Percentiles rank a stretch among this genome's conserved stretches.
phyloP scores from a whole-genome alignment of 169 alveolate genomes.

The Plasmodium relictum region DNA sequence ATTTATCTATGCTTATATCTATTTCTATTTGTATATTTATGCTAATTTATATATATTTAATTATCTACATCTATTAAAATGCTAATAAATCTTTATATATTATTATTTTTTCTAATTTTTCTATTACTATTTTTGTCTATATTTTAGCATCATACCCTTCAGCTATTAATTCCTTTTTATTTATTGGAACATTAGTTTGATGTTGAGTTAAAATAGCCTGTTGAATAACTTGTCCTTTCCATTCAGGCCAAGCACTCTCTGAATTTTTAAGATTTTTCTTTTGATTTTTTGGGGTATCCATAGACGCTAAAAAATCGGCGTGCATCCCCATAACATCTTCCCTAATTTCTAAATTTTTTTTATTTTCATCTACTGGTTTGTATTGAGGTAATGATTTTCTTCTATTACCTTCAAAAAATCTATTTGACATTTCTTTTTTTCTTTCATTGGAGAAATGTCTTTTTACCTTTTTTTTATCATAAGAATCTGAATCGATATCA shows the following conservation, averaged over 20 bases:
- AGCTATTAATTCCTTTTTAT: slow-evolving; percentile 91
- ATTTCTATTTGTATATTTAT: no score
- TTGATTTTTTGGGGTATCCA: slow-evolving; percentile 81
- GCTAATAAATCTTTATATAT: neutral
- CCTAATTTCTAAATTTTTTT: slow-evolving; percentile 82
- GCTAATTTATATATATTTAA: no score
- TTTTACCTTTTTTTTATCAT: slow-evolving; percentile 31
- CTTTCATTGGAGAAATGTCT: slow-evolving; percentile 76
- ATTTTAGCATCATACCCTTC: slow-evolving; percentile 93
- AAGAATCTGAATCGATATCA: slow-evolving; percentile 78
- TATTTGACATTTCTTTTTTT: slow-evolving; percentile 70
- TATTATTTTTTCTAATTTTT: neutral
- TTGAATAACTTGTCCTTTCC: slow-evolving; percentile 95
- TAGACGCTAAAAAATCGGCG: slow-evolving; percentile 88
- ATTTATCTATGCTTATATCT: no score
- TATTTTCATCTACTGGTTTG: slow-evolving; percentile 87
- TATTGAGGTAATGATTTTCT: slow-evolving; percentile 85
- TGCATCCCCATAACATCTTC: slow-evolving; percentile 90
- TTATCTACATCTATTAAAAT: no score
- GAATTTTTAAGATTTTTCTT: slow-evolving; percentile 81
- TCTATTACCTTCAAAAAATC: slow-evolving; percentile 41
- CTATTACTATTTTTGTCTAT: slow-evolving; percentile 34
- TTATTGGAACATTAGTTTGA: slow-evolving; percentile 89
- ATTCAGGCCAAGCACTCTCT: slow-evolving; percentile 92
- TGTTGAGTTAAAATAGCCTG: slow-evolving; percentile 92